Percentiles rank a stretch among this genome's conserved stretches.
Evolutionary conservation across 345 rosid species (phyloP).

Genomic region (Corymbia maculata): DNA sequence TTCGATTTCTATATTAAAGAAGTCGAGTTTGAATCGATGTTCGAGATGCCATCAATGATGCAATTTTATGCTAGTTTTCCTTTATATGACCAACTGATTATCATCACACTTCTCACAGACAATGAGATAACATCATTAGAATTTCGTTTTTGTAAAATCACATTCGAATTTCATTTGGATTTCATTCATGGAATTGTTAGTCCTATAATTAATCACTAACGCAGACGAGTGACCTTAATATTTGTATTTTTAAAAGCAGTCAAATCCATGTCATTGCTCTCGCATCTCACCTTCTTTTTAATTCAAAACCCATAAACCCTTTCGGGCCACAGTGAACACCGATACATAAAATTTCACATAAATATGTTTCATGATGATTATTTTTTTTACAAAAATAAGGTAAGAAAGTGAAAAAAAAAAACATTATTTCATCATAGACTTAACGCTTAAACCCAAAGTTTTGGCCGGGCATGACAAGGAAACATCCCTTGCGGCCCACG

Average conservation of each 20-base stretch:
- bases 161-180: background rate
- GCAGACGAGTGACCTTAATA: background rate
- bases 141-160: background rate
- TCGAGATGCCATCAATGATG: background rate
- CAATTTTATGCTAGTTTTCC: background rate
- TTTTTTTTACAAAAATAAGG: background rate
- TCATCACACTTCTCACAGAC: background rate
- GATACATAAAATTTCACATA: background rate
- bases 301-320: background rate
- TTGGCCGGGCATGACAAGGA: background rate
- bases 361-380: background rate
- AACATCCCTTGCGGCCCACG: background rate
- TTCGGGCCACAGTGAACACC: background rate
- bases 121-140: background rate
- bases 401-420: background rate
- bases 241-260: background rate
- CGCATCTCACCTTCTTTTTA: accelerated
- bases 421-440: background rate
- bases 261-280: background rate
- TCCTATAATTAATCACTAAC: background rate
- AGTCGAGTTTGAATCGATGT: background rate
- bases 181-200: background rate
- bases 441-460: background rate
- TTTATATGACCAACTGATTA: background rate
- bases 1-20: background rate